A percentile compares a stretch with the other conserved stretches of the same genome.
Conservation (phyloP, 805 yeast species). For the Saccharomycopsis sp. region DNA sequence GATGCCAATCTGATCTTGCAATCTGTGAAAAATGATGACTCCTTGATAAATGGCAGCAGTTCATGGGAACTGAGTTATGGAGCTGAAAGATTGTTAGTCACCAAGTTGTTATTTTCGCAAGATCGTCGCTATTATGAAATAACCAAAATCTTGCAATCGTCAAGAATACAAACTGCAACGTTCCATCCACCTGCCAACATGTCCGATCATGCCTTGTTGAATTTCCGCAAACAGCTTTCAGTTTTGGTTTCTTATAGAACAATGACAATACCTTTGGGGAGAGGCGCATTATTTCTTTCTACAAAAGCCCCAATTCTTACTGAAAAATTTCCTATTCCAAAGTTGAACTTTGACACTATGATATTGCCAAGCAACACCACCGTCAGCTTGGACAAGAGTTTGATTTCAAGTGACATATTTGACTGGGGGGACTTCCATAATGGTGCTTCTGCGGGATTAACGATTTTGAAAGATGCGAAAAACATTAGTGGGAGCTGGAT, state of each 20-base stretch:
- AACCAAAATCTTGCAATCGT: constrained; percentile 60
- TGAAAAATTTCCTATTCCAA: constrained; percentile 74
- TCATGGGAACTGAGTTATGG: constrained; percentile 70
- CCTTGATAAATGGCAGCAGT: too few relatives aligned
- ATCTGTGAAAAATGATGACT: constrained; percentile 35
- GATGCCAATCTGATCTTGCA: constrained; percentile 35
- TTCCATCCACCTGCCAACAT: constrained; percentile 32
- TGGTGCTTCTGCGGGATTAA: constrained; percentile 82
- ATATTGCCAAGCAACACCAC: constrained; percentile 61
- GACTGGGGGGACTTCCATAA: constrained; percentile 90
- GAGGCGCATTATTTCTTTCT: constrained; percentile 63
- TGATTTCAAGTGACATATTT: constrained; percentile 38
- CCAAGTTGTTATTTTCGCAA: constrained; percentile 60
- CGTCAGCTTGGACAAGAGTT: constrained; percentile 47
- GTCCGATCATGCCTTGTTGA: constrained; percentile 48
- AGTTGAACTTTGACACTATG: constrained; percentile 56
- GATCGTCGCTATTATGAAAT: constrained; percentile 79
- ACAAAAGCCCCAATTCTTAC: constrained; percentile 72
- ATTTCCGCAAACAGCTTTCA: constrained; percentile 48
- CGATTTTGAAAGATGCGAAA: constrained; percentile 55
- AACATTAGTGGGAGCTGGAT: constrained; percentile 89
- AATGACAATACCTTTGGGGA: constrained; percentile 65
- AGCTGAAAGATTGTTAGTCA: constrained; percentile 57
- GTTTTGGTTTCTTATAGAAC: constrained; percentile 60
- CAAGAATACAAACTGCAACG: constrained; percentile 49